Evolutionary conservation across 441 rosid genomes (phyloP), one percentile per base, ranked within the genome.

Genomic region (Pelargonium australe): DNA sequence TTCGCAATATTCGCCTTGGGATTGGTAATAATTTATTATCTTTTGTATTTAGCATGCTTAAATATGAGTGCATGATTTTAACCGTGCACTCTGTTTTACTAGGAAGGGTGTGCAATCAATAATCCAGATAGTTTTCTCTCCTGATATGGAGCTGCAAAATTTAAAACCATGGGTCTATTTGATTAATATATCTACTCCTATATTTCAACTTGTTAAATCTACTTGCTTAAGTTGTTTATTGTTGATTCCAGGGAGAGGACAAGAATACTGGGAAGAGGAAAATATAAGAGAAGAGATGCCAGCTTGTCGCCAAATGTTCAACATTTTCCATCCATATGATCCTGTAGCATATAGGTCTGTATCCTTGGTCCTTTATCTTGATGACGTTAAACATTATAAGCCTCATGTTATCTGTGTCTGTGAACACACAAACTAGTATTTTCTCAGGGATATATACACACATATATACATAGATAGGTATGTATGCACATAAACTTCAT

Each of bases 291-390:
- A 95, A 87, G 98, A 92, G 89, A 86, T 90, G 85, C 99, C 98
- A 68, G 91, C 95, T 69, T 95, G 99, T 78, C 85, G 82, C 71
- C 98, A 86, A 82, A 92, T 95, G 98, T 84, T 92, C 88, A 95
- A 92, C 82, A 92, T 95, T 70, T 95, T 95, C 80, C 98, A 95
- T 78, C 99, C 99, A 20, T 95, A 73, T 77, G 99, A 95, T 80
- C 99, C 99, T 62, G 99, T 95, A 77, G 99, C 99, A 67, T 95
- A 95, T 80, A 90, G 99, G 99, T 95, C 64, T 72, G 80, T 20
- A 60, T 70, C 67, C 62, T 67, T 47, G 44, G 68, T 2, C 20
- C 0, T 68, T 16, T 45, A 17, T 65, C 23, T 6, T 55, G 16
- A 17, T 58, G 19, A 37, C 41, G 5, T 5, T 6, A 37, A 5